Base-by-base conservation (phyloP, 768 basidiomycete species). In the Mrakia gelida region DNA sequence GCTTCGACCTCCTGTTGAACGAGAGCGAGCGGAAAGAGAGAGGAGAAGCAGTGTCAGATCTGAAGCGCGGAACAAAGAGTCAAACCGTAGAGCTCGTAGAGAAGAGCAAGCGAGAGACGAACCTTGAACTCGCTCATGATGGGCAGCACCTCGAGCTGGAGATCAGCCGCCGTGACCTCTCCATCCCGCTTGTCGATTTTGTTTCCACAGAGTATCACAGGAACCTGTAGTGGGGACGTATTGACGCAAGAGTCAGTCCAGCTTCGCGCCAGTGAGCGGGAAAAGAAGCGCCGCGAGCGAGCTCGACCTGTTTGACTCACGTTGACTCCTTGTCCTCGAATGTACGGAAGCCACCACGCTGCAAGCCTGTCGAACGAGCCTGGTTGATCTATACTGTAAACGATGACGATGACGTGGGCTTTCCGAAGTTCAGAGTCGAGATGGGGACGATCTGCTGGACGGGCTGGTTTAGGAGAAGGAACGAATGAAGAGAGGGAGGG, bases 111-210 rank as follows among this genome's bases (percentile, higher is more conserved):
- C n/a, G 43, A 5, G 61, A 18, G 32, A n/a, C 41, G 81, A 82
- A 91, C 95, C 89, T 99, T 99, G 90, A 96, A 99, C 85, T 98
- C 96, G 81, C 92, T 91, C 96, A 98, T 99, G 75, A 99, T 94
- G 43, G 96, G 96, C 76, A 92, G 85, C 80, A 98, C 95, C 85
- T 98, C 96, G 79, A 92, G 94, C 84, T 96, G 94, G 79, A 99
- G 85, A 30, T 3, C 92, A 93, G 96, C 91, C 82, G 97, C 96
- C 38, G 95, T 94, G 59, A 98, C 93, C 82, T 92, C 90, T 2
- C 95, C 95, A 6, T 93, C 94, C 26, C 96, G 88, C 70, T 98
- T 85, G 85, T 99, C 96, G 67, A 98, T 99, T 87, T 98, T 99
- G 86, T 99, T 99, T 74, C 96, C 96, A 34, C 98, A 93, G 45